Percentiles rank a stretch among this genome's conserved stretches.
Evolutionary conservation across 306 rosid species (phyloP).

Genomic region (Astragalus glycyphyllos): DNA sequence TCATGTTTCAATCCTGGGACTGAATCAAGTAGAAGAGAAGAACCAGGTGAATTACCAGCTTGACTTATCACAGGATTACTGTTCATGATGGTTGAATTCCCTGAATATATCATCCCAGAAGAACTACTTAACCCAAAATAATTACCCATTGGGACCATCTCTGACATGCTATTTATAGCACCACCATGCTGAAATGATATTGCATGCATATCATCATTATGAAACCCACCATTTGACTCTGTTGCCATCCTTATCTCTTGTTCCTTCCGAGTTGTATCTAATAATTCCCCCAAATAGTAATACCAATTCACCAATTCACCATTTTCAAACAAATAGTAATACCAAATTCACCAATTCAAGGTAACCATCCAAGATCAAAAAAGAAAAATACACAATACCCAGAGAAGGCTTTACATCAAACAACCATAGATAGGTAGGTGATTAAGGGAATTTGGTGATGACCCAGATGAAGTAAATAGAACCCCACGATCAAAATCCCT

Average conservation of each 20-base stretch:
- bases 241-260: constrained; percentile 63
- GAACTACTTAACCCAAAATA: constrained; percentile 62
- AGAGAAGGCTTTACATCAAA: constrained; percentile 13
- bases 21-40: constrained; percentile 81
- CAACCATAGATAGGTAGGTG: constrained; percentile 15
- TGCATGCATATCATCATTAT: constrained; percentile 67
- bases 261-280: constrained; percentile 33
- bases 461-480: constrained; percentile 32
- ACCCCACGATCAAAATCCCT: constrained; percentile 34
- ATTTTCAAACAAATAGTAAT: constrained; percentile 37
- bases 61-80: constrained; percentile 67
- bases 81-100: constrained; percentile 62
- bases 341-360: constrained; percentile 45
- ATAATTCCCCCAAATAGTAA: constrained; percentile 28
- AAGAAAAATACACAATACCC: constrained; percentile 27
- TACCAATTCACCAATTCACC: constrained; percentile 38
- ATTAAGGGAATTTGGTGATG: constrained; percentile 26
- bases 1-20: constrained; percentile 94
- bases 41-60: constrained; percentile 56
- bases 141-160: constrained; percentile 81
- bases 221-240: constrained; percentile 83
- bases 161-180: constrained; percentile 74
- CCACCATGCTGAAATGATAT: constrained; percentile 87
- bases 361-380: constrained; percentile 40
- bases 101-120: constrained; percentile 67